A percentile compares a stretch with the other conserved stretches of the same genome.
phyloP scores from a whole-genome alignment of 2,329 filamentous ascomycete genomes.

The Neurospora sp. region DNA sequence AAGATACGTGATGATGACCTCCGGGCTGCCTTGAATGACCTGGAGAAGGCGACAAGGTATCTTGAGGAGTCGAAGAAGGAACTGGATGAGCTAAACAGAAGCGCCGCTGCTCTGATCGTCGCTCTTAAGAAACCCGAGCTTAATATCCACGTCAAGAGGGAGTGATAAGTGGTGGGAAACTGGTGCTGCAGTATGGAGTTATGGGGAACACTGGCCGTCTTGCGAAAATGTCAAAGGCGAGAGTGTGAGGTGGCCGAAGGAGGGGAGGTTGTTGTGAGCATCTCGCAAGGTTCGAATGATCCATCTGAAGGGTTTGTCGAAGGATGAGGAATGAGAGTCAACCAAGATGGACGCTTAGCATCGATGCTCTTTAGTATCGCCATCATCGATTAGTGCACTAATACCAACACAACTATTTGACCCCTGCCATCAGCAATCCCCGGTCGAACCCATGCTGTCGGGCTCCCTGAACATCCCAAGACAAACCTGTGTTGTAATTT shows the following conservation, averaged over 20 bases:
- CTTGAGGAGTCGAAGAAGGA: too few species aligned
- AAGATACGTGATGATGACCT: too few species aligned
- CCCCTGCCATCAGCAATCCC: not conserved
- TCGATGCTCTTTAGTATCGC: fast-evolving
- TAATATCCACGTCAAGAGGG: too few species aligned
- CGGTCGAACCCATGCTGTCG: not conserved
- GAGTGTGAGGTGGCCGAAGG: not conserved
- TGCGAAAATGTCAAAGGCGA: not conserved
- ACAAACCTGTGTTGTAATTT: too few species aligned
- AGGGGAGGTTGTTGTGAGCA: not conserved
- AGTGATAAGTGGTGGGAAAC: too few species aligned
- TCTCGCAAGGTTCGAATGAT: not conserved
- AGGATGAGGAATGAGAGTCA: not conserved
- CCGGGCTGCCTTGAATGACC: too few species aligned
- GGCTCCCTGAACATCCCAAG: not conserved
- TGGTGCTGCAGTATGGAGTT: not conserved
- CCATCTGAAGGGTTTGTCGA: not conserved
- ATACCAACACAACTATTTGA: too few species aligned
- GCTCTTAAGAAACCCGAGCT: too few species aligned
- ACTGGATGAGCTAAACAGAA: too few species aligned
- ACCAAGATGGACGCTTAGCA: not conserved
- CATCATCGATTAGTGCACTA: not conserved
- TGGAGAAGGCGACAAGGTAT: not conserved
- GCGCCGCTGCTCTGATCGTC: too few species aligned
- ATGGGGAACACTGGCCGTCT: not conserved